A percentile compares a stretch with the other conserved stretches of the same genome.
These are phyloP conservation scores for Clarireedia paspali DNA, from an alignment of 2,329 filamentous ascomycete species.

Conservation along the genomic window DNA sequence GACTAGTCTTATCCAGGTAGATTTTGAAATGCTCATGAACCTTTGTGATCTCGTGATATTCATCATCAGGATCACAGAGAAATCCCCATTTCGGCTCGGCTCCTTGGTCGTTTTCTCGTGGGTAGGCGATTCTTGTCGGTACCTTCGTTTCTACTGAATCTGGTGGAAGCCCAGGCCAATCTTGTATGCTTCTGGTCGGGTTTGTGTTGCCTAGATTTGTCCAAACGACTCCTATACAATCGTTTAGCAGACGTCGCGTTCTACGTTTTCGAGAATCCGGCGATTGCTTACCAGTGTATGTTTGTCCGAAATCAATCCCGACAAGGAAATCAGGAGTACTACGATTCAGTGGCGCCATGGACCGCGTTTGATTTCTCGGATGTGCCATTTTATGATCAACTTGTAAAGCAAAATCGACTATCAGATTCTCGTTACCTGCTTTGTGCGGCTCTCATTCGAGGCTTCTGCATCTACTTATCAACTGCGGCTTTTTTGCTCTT, in stretches of 20 bases:
- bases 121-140: slow-evolving; percentile 2
- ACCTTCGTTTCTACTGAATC: slow-evolving; percentile 1
- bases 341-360: background rate
- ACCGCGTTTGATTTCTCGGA: too few relatives aligned
- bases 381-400: background rate
- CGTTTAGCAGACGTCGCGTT: background rate
- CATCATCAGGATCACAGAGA: slow-evolving; percentile 4
- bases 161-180: slow-evolving; percentile 1
- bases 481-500: too few relatives aligned
- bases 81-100: background rate
- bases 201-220: background rate
- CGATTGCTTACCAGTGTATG: slow-evolving; percentile 2
- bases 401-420: background rate
- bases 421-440: background rate
- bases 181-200: slow-evolving; percentile 1
- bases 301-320: slow-evolving; percentile 15
- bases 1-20: slow-evolving; percentile 1
- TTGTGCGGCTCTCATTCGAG: too few relatives aligned
- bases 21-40: slow-evolving; percentile 7
- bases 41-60: background rate
- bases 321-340: background rate
- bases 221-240: background rate
- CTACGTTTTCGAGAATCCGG: background rate
- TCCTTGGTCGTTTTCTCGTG: background rate
- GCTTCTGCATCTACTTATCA: too few relatives aligned